Base-by-base conservation (phyloP, 805 yeast species). In the Torulaspora delbrueckii region DNA sequence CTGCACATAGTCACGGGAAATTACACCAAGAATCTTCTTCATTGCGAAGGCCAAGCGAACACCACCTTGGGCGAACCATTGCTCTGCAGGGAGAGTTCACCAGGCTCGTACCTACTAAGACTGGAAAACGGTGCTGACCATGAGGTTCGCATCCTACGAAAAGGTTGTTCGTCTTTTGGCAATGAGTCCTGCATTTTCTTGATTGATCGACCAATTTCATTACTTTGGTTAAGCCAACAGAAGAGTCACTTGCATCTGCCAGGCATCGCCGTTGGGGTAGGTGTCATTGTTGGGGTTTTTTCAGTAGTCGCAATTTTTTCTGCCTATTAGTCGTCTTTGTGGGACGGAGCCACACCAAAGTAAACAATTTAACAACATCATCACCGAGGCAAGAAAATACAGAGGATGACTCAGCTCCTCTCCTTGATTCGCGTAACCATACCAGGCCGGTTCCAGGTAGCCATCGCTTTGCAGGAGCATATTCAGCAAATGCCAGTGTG, bases 1-100 rank as follows among this genome's bases (percentile, higher is more conserved):
- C 66, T 86, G 40, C 98, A 90, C 60, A 68, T 87, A 23, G 70
- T 90, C 2, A 85, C 86, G 1, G 75, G 76, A 16, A 70, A 75
- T 18, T 76, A 84, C 8, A 61, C 81, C 2, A 59, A 62, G 0
- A 65, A 61, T 18, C 50, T 85, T 7, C 57, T 78, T 10, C 54
- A 67, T 5, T 85, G 93, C 58, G 67, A 75, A 3, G 59, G 59
- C 12, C 52, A 57, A 19, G 71, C 77, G 12, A 66, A 67, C 16
- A 76, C 83, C 0, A 53, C 76, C 8, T 54, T 73, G 18, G 72
- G 73, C 7, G 65, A 63, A 1, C 71, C 73, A 43, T 57, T 80
- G 24, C 58, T 73, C 0, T 70, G 81, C 55, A 51, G 78, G 42
- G 60, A 63, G 43, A 50, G 76, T 43, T 60, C 75, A 58, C 44